Evolutionary conservation across 805 yeast genomes (phyloP).

Genomic region (Metschnikowia continentalis): DNA sequence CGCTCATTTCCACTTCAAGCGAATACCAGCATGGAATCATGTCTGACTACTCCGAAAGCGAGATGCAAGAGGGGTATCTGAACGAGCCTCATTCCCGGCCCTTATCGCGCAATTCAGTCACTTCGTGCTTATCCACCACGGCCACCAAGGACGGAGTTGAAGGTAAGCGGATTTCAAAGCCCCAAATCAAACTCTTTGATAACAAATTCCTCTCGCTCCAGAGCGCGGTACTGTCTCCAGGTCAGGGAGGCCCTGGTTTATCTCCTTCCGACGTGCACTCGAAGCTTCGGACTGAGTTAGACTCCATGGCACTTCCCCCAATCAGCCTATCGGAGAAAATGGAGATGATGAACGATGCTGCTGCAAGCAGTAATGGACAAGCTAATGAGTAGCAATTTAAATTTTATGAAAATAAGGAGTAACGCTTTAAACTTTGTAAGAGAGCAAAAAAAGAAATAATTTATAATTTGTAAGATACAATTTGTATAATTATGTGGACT

Average conservation of each 20-base stretch:
- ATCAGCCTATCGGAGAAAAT: slow-evolving; percentile 45
- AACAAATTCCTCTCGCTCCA: neutral
- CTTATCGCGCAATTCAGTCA: slow-evolving; percentile 55
- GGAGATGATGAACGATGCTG: slow-evolving; percentile 26
- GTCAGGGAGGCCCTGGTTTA: neutral
- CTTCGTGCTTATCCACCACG: slow-evolving; percentile 66
- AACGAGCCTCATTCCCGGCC: slow-evolving; percentile 46
- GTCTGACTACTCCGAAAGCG: slow-evolving; percentile 7
- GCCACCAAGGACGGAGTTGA: slow-evolving; percentile 75
- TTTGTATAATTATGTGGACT: neutral
- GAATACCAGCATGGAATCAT: slow-evolving; percentile 21
- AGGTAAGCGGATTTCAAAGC: slow-evolving; percentile 47
- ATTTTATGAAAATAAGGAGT: neutral
- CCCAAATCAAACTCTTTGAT: slow-evolving; percentile 21
- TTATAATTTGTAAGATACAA: neutral
- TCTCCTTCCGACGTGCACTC: neutral
- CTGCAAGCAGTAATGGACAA: neutral
- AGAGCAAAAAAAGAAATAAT: neutral
- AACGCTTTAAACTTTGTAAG: neutral
- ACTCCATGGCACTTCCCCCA: slow-evolving; percentile 27
- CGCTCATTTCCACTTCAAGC: slow-evolving; percentile 24
- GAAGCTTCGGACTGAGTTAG: slow-evolving; percentile 6
- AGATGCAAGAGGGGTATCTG: neutral
- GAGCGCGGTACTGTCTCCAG: neutral
- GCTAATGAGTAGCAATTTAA: neutral